Evolutionary conservation across 2,329 filamentous ascomycete genomes (phyloP), one percentile per base, ranked within the genome.

Genomic region (Cladosporium sp.): DNA sequence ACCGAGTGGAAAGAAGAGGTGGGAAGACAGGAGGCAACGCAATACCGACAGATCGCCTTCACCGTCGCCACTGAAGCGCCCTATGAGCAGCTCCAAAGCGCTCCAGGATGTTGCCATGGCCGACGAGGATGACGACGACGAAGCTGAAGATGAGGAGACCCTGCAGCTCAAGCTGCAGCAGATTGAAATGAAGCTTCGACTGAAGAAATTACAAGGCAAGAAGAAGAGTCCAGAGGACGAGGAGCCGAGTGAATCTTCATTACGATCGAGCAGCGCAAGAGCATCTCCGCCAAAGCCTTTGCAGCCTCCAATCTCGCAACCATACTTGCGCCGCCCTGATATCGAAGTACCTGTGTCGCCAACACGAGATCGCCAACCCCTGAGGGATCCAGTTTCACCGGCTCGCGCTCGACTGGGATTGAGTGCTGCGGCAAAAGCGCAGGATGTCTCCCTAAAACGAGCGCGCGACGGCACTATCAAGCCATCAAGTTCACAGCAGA

Each of bases 101-200:
- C 54, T 68, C 44, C 63, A 65, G 50, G 58, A 60, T 8, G 48
- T 62, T 49, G 54, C 59, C 53, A 70, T 58, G 54, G 53, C 56
- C 49, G 59, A 58, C 31, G 55, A 63, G 54, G 46, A 37, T 3
- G 57, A 58, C 18, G 64, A 65, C 4, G 82, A 85, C 0, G 85
- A 88, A 4, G 86, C 78, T 8, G 81, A 95, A 6, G 91, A 95
- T 61, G 92, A 96, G 68, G 91, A 97, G 74, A 95, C 84, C 1
- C 72, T 97, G 33, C 83, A 95, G 65, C 74, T 98, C 57, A 85
- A 95, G 67, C 74, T 97, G 4, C 84, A 91, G 58, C 89, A 88
- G 52, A 95, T 98, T 54, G 85, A 97, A 69, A 89, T 91, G 6
- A 85, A 86, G 55, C 72, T 97, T 49, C 93, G 86, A 69, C 71